Percentiles rank a stretch among this genome's conserved stretches.
Evolutionary conservation across 2,329 filamentous ascomycete genomes (phyloP).

Genomic region (Magnaporthales sp.): DNA sequence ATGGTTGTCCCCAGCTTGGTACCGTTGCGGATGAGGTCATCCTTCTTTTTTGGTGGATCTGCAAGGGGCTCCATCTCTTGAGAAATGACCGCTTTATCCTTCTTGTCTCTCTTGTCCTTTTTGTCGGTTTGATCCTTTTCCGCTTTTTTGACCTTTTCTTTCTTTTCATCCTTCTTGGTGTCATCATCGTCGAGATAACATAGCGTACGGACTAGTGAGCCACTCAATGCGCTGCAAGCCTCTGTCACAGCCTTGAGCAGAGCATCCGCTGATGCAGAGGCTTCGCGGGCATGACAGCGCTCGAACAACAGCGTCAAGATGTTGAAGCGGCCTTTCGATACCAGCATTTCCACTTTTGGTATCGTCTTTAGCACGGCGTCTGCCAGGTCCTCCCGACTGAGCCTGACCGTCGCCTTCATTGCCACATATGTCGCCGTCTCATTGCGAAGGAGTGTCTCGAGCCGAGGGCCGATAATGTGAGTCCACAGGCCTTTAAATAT

Average conservation of each 20-base stretch:
- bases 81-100: not conserved
- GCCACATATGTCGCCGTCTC: conserved; percentile 86
- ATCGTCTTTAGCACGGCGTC: conserved; percentile 55
- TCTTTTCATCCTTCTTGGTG: conserved; percentile 6
- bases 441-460: conserved; percentile 76
- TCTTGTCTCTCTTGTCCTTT: conserved; percentile 13
- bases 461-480: conserved; percentile 69
- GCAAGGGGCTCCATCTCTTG: conserved; percentile 8
- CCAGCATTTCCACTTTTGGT: conserved; percentile 62
- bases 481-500: conserved; percentile 83
- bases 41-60: conserved; percentile 43
- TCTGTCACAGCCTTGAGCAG: conserved; percentile 39
- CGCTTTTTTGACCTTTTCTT: conserved; percentile 17
- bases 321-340: conserved; percentile 67
- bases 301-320: conserved; percentile 79
- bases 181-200: conserved; percentile 34
- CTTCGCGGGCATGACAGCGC: conserved; percentile 48
- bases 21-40: conserved; percentile 55
- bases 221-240: conserved; percentile 32
- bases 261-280: conserved; percentile 25
- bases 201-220: conserved; percentile 36
- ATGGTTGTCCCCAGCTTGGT: conserved; percentile 75
- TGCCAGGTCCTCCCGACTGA: conserved; percentile 78
- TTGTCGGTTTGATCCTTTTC: conserved; percentile 41
- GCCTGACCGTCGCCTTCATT: conserved; percentile 69